Conservation (phyloP, 306 rosid genomes). For the Begonia peltatifolia region DNA sequence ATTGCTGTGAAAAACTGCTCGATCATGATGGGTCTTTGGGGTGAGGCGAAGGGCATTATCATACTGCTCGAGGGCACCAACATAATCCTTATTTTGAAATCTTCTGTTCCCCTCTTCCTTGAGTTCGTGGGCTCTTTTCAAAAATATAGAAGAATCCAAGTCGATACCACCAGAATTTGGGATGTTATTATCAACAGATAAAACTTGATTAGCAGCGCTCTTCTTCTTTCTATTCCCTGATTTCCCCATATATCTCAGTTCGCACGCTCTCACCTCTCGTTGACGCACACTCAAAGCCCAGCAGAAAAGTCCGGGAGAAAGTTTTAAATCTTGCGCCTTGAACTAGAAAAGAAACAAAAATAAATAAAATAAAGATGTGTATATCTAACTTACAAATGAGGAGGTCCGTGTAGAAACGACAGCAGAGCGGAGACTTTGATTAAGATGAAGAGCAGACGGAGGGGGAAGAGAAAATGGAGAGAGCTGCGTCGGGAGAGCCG, state of each 20-base stretch:
- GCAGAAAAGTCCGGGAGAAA: background rate
- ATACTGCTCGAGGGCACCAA: slow-evolving; percentile 81
- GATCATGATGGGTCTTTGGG: slow-evolving; percentile 66
- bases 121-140: slow-evolving; percentile 87
- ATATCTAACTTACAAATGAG: background rate
- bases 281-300: slow-evolving; percentile 1
- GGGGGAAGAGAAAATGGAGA: background rate
- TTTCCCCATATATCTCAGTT: slow-evolving; percentile 56
- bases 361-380: background rate
- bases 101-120: slow-evolving; percentile 85
- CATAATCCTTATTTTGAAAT: slow-evolving; percentile 70
- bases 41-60: slow-evolving; percentile 72
- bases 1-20: slow-evolving; percentile 88
- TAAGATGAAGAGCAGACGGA: background rate
- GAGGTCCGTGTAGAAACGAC: background rate
- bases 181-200: slow-evolving; percentile 24
- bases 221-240: slow-evolving; percentile 86
- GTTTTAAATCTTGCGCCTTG: background rate
- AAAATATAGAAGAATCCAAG: slow-evolving; percentile 59
- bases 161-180: slow-evolving; percentile 50
- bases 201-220: slow-evolving; percentile 46
- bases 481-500: background rate
- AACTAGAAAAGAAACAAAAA: background rate
- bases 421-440: background rate
- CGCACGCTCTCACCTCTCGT: slow-evolving; percentile 7